A percentile compares a stretch with the other conserved stretches of the same genome.
Conservation (phyloP, 2,329 filamentous ascomycete genomes). For the Cordyceps fumosorosea region DNA sequence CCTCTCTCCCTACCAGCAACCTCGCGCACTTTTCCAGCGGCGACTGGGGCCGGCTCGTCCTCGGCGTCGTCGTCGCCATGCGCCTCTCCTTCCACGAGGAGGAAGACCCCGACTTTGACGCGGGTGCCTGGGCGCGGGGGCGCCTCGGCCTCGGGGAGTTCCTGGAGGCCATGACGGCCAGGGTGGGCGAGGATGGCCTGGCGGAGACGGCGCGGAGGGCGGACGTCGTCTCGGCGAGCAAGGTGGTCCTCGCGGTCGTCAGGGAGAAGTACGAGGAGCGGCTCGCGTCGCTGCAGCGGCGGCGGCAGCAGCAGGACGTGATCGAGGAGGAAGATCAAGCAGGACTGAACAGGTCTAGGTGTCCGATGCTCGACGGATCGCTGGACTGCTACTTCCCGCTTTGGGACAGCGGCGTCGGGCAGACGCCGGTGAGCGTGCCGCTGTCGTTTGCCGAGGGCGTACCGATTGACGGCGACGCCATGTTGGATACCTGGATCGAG, state of each 20-base stretch:
- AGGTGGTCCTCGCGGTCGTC: slow-evolving; percentile 39
- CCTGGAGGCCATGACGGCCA: slow-evolving; percentile 27
- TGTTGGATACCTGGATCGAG: neutral
- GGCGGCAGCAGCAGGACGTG: slow-evolving; percentile 3
- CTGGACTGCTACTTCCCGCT: slow-evolving; percentile 38
- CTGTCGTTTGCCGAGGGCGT: neutral
- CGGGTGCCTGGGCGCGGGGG: slow-evolving; percentile 30
- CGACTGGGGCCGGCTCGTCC: slow-evolving; percentile 39
- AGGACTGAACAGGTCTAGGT: slow-evolving; percentile 23
- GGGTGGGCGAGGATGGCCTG: slow-evolving; percentile 8
- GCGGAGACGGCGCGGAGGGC: slow-evolving; percentile 16
- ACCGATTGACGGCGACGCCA: neutral
- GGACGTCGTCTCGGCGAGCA: slow-evolving; percentile 39
- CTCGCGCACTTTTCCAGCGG: slow-evolving; percentile 32
- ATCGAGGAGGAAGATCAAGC: neutral
- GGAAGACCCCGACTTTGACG: slow-evolving; percentile 24
- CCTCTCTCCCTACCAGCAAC: slow-evolving; percentile 21
- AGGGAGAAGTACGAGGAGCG: slow-evolving; percentile 39
- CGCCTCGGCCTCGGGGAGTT: slow-evolving; percentile 34
- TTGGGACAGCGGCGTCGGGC: slow-evolving; percentile 35
- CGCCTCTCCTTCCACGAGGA: slow-evolving; percentile 39
- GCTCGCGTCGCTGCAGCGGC: slow-evolving; percentile 26
- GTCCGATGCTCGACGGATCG: slow-evolving; percentile 47
- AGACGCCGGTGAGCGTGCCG: neutral
- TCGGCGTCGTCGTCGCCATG: slow-evolving; percentile 35